Evolutionary conservation across 2,329 filamentous ascomycete genomes (phyloP), one percentile per base, ranked within the genome.

Genomic region (Fusarium dimerum): DNA sequence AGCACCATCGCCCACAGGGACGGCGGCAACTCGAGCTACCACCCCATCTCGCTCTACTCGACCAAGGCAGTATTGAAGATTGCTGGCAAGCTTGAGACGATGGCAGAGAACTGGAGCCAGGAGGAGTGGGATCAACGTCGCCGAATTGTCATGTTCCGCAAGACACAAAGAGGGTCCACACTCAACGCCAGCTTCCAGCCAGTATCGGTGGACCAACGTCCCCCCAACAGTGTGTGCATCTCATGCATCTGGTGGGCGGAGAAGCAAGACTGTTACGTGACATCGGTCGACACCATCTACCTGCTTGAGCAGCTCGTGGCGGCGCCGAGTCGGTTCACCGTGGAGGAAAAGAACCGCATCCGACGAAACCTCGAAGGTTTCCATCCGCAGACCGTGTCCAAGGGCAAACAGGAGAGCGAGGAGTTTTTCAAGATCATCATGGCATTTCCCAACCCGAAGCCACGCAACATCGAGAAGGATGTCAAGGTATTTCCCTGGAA

Each of bases 381-480:
- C 77, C 87, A 90, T 36, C 94, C 94, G 1, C 75, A 91, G 59
- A 99, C 94, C 0, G 92, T 99, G 16, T 96, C 92, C 62, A 99
- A 99, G 73, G 86, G 87, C 52, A 96, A 96, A 74, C 68, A 86
- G 1, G 93, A 97, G 54, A 96, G 90, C 69, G 93, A 97, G 71
- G 91, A 95, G 50, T 97, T 97, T 73, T 97, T 97, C 85, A 97
- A 97, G 76, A 82, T 97, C 65, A 97, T 99, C 74, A 99, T 99
- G 94, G 90, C 86, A 2, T 97, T 97, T 68, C 91, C 92, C 12
- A 90, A 88, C 55, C 94, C 94, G 2, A 97, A 97, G 74, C 94
- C 94, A 16, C 83, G 94, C 57, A 97, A 97, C 68, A 99, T 99
- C 60, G 94, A 97, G 77, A 99, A 99, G 76, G 93, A 97, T 67